A percentile compares a stretch with the other conserved stretches of the same genome.
Conservation (phyloP, 495 filamentous ascomycete species). For the Daldinia caldariorum region DNA sequence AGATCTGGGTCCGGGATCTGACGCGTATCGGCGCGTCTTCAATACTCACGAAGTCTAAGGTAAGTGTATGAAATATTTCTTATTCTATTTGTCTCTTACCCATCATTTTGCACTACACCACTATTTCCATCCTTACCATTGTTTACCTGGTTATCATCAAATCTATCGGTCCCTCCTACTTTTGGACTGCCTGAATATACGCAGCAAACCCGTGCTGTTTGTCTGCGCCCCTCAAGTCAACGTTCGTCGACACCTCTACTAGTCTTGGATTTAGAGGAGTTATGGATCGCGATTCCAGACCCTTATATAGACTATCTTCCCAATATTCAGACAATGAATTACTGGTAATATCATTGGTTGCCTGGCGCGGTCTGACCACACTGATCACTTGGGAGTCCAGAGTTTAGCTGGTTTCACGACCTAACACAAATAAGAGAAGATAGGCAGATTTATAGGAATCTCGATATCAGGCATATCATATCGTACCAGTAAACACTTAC, state of each 20-base stretch:
- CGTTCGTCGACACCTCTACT: background rate
- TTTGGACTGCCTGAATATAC: background rate
- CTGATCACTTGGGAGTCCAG: slow-evolving; percentile 7
- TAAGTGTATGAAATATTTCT: slow-evolving; percentile 20
- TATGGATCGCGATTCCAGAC: background rate
- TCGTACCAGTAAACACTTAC: slow-evolving; percentile 4
- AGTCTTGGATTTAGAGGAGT: background rate
- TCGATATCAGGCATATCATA: slow-evolving; percentile 9
- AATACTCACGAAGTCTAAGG: slow-evolving; percentile 16
- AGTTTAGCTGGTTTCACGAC: slow-evolving; percentile 13
- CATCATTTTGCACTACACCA: background rate
- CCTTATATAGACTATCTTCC: background rate
- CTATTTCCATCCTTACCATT: background rate
- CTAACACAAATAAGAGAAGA: background rate
- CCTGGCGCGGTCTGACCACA: slow-evolving; percentile 4
- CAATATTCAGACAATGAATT: background rate
- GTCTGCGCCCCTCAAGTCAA: background rate
- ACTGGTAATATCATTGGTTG: background rate
- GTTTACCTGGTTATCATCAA: background rate
- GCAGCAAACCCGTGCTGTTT: background rate
- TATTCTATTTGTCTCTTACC: background rate
- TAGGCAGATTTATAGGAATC: background rate
- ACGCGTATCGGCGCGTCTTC: slow-evolving; percentile 23
- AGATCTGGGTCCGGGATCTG: slow-evolving; percentile 4
- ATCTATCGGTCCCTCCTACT: background rate